These are phyloP conservation scores for Hyphodiscus sp. DNA, from an alignment of 2,329 filamentous ascomycete genomes.

Conservation along the genomic window DNA sequence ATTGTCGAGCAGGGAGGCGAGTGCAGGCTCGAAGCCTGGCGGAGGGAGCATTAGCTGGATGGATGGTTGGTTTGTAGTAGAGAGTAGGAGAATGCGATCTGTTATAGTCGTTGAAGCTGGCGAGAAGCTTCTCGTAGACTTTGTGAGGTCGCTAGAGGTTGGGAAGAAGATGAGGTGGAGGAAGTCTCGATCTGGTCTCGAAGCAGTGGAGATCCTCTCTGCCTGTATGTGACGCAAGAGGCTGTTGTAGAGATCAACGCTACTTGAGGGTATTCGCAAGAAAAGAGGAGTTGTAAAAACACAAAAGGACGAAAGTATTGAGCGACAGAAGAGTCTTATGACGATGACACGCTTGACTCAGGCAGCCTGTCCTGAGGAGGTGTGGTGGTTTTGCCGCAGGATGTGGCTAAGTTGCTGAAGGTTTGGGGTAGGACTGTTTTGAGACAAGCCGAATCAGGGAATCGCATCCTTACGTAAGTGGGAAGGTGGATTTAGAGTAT, in stretches of 20 bases:
- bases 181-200: neutral
- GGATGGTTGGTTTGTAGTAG: neutral
- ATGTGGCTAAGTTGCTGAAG: neutral
- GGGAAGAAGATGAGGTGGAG: neutral
- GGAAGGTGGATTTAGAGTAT: too few relatives aligned
- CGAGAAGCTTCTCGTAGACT: neutral
- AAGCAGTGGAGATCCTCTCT: neutral
- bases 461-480: neutral
- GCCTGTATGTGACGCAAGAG: neutral
- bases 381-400: neutral
- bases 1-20: slow-evolving; percentile 18
- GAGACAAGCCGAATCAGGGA: neutral
- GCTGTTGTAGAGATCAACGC: neutral
- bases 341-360: neutral
- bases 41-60: slow-evolving; percentile 24
- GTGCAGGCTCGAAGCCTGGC: slow-evolving; percentile 25
- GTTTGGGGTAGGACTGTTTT: neutral
- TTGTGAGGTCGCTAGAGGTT: neutral
- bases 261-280: neutral
- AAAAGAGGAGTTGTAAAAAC: neutral
- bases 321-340: neutral
- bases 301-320: neutral
- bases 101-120: neutral
- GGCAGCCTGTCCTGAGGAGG: neutral
- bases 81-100: neutral